Evolutionary conservation across 768 basidiomycete species (phyloP).

Genomic region (Phaffia australis): DNA sequence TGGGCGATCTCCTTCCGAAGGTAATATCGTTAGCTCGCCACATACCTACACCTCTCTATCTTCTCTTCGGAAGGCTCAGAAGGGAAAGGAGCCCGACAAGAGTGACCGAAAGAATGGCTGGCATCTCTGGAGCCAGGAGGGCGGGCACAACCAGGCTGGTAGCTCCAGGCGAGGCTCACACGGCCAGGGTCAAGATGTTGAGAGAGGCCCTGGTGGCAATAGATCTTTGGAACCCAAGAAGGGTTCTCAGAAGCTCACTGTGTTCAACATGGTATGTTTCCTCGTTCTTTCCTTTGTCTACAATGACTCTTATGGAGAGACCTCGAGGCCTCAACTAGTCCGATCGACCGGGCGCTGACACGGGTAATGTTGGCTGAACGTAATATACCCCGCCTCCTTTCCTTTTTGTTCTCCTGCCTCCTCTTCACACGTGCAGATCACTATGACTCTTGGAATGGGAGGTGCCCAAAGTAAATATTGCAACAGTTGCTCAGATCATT

Average conservation of each 20-base stretch:
- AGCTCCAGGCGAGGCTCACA: background rate
- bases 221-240: slow-evolving; percentile 6
- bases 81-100: slow-evolving; percentile 17
- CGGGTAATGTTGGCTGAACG: background rate
- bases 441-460: slow-evolving; percentile 23
- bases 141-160: background rate
- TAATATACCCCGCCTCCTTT: background rate
- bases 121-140: slow-evolving; percentile 22
- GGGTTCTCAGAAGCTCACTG: background rate
- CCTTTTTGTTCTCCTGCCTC: background rate
- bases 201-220: background rate
- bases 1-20: background rate
- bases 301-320: background rate
- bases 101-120: slow-evolving; percentile 23
- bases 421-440: slow-evolving; percentile 5
- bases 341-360: background rate
- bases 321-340: background rate
- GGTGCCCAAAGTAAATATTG: slow-evolving; percentile 21
- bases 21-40: background rate
- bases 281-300: background rate
- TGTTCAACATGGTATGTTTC: slow-evolving; percentile 15
- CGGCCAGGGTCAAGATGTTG: background rate
- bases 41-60: slow-evolving; percentile 25
- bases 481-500: background rate
- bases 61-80: slow-evolving; percentile 21